Evolutionary conservation across 768 basidiomycete species (phyloP).

Genomic region (Chlorophyllum brunneum): DNA sequence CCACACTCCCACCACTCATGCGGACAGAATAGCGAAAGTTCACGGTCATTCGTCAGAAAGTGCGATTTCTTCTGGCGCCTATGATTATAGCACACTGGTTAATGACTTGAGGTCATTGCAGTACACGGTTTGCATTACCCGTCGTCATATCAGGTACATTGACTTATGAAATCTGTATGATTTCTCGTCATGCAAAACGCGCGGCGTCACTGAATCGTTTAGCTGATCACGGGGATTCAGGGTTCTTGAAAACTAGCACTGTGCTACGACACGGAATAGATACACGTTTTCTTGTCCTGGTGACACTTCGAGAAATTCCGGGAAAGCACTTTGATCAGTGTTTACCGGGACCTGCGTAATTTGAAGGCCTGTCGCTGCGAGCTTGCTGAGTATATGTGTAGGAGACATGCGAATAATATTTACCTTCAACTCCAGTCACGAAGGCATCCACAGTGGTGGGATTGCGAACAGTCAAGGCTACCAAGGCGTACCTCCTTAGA

Average conservation of each 20-base stretch:
- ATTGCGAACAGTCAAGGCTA: constrained; percentile 58
- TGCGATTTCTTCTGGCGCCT: too few species aligned
- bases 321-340: constrained; percentile 15
- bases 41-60: constrained; percentile 32
- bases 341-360: constrained; percentile 14
- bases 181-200: constrained; percentile 73
- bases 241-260: background rate
- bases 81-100: constrained; percentile 71
- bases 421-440: constrained; percentile 31
- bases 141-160: constrained; percentile 24
- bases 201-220: constrained; percentile 58
- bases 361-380: constrained; percentile 13
- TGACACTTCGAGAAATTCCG: constrained; percentile 22
- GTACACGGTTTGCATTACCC: constrained; percentile 57
- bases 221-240: constrained; percentile 26
- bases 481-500: constrained; percentile 29
- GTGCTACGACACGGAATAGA: constrained; percentile 37
- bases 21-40: too few species aligned
- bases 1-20: too few species aligned
- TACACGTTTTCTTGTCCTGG: constrained; percentile 30
- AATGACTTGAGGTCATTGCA: constrained; percentile 46
- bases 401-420: background rate
- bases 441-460: constrained; percentile 48
- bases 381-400: background rate
- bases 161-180: constrained; percentile 51